Evolutionary conservation across 1,139 yeast species (phyloP).

Genomic region (Diutina catenulata): DNA sequence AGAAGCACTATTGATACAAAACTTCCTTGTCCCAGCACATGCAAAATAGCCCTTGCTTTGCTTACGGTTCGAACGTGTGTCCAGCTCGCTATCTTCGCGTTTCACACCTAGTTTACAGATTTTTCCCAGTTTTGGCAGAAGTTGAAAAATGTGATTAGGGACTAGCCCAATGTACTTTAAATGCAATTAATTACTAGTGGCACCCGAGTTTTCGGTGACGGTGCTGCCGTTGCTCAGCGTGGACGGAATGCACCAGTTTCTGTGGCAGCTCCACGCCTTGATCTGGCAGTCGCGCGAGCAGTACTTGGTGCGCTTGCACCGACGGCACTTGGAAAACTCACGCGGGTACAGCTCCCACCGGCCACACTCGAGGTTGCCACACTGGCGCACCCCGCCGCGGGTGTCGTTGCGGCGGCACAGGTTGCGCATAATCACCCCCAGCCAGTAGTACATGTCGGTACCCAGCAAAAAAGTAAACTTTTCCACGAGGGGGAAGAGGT

Average conservation of each 20-base stretch:
- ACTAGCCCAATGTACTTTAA: too few relatives aligned
- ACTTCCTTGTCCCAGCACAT: too few relatives aligned
- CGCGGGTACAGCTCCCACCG: slow-evolving; percentile 87
- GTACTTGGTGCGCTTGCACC: slow-evolving; percentile 90
- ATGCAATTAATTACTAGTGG: too few relatives aligned
- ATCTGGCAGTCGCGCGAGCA: slow-evolving; percentile 90
- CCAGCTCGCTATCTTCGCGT: too few relatives aligned
- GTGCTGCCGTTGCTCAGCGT: slow-evolving; percentile 10
- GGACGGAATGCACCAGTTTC: slow-evolving; percentile 81
- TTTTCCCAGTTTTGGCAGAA: too few relatives aligned
- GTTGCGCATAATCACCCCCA: slow-evolving; percentile 92
- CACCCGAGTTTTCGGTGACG: too few relatives aligned
- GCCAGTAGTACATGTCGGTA: slow-evolving; percentile 88
- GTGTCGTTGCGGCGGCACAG: slow-evolving; percentile 85
- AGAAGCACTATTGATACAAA: too few relatives aligned
- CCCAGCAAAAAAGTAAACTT: slow-evolving; percentile 68
- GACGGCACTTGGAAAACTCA: slow-evolving; percentile 87
- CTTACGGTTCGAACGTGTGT: too few relatives aligned
- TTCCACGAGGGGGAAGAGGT: slow-evolving; percentile 85
- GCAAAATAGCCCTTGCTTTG: too few relatives aligned
- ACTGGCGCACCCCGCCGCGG: slow-evolving; percentile 85
- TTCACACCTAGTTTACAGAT: too few relatives aligned
- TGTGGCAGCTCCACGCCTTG: slow-evolving; percentile 84
- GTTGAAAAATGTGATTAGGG: too few relatives aligned
- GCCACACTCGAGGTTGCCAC: slow-evolving; percentile 92